Evolutionary conservation across 768 basidiomycete species (phyloP), one percentile per base, ranked within the genome.

Genomic region (Trametes sanguinea): DNA sequence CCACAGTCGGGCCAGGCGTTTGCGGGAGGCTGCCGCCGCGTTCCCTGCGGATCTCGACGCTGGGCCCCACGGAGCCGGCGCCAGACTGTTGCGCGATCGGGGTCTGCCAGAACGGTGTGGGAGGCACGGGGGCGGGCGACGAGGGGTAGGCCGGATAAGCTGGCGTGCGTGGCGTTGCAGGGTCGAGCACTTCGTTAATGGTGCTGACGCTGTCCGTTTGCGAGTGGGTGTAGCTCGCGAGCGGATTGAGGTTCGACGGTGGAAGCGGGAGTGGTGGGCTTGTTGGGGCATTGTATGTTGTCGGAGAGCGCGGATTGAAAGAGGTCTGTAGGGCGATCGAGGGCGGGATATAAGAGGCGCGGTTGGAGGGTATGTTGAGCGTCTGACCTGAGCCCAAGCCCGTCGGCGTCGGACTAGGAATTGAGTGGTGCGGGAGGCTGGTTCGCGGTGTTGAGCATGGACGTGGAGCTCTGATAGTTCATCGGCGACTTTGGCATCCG

Each of bases 31-130:
- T 56, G 64, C 76, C 72, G 13, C 81, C 82, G 16, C 84, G 77
- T 66, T 85, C 84, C n/a, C 89, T 80, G 46, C 82, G 79, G 43
- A 89, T 83, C 67, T 93, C 92, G 30, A 91, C 76, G 67, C 83
- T 84, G 3, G 82, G 80, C 1, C 87, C 83, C 6, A 81, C 76
- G 43, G 79, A 78, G 53, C 72, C 71, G 1, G 77, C 76, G n/a
- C 76, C 76, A 22, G 76, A 77, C 53, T 81, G 83, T 2, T 80
- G 77, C 27, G 81, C 75, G 29, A 89, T 68, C 3, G 88, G 83
- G 5, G 80, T 78, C 68, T 86, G 83, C 35, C 82, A 81, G 61
- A 81, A 76, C 2, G 88, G 86, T 8, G 67, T 61, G 0, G 81
- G 81, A 8, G 83, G 77, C 1, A 78, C 63, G 17, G 82, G 76